These are phyloP conservation scores for Metrosideros polymorpha DNA, from an alignment of 441 rosid species.

Conservation along the genomic window DNA sequence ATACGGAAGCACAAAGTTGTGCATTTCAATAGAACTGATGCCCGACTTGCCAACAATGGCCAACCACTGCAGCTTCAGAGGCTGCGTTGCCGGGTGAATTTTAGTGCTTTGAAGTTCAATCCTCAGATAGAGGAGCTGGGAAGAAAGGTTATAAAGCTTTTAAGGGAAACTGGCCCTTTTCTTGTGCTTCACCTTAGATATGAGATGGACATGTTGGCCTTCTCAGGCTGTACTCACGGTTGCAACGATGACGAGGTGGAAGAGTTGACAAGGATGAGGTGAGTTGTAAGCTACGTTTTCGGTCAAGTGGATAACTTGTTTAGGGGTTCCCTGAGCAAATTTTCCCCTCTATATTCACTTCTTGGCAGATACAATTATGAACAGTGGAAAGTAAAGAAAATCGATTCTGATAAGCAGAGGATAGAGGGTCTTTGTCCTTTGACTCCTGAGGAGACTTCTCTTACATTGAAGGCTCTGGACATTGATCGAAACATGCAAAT, in stretches of 20 bases:
- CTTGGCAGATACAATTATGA: slow-evolving; percentile 81
- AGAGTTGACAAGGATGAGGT: slow-evolving; percentile 92
- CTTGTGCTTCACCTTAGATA: slow-evolving; percentile 84
- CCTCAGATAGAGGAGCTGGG: slow-evolving; percentile 90
- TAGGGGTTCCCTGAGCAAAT: neutral
- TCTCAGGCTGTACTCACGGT: slow-evolving; percentile 92
- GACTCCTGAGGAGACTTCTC: slow-evolving; percentile 94
- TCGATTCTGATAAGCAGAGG: slow-evolving; percentile 75
- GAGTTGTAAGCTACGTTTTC: neutral
- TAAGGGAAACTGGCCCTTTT: slow-evolving; percentile 72
- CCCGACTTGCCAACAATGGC: slow-evolving; percentile 73
- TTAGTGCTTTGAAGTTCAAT: slow-evolving; percentile 71
- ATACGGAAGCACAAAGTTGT: slow-evolving; percentile 71
- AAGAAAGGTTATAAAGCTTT: slow-evolving; percentile 55
- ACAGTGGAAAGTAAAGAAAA: slow-evolving; percentile 94
- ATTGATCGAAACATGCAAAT: slow-evolving; percentile 70
- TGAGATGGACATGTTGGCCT: slow-evolving; percentile 97
- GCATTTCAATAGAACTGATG: slow-evolving; percentile 76
- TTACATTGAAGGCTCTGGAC: slow-evolving; percentile 67
- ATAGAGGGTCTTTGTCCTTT: slow-evolving; percentile 91
- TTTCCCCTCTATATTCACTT: neutral
- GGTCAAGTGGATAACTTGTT: neutral
- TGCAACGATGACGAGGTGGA: slow-evolving; percentile 74
- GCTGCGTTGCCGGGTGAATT: slow-evolving; percentile 83
- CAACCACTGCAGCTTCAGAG: slow-evolving; percentile 72